These are phyloP conservation scores for Fusarium cicatricum DNA, from an alignment of 2,329 filamentous ascomycete species.

Conservation along the genomic window DNA sequence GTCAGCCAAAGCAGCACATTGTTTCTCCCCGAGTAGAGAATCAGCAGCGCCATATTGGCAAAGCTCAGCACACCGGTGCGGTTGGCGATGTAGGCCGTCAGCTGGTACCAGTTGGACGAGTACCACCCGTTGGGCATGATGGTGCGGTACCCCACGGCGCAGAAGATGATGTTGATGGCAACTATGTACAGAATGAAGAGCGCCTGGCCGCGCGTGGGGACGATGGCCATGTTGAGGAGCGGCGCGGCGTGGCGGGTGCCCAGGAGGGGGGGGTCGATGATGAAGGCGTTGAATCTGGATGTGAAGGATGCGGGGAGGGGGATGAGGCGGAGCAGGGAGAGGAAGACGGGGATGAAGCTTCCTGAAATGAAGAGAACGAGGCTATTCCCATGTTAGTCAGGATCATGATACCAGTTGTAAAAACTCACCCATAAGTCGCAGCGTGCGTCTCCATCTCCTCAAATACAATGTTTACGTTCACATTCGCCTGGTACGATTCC, in stretches of 20 bases:
- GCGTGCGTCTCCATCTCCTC: background rate
- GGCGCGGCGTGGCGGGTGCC: constrained; percentile 30
- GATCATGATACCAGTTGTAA: background rate
- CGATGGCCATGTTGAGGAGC: constrained; percentile 23
- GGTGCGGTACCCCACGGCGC: constrained; percentile 40
- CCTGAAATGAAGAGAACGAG: background rate
- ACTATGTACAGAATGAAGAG: constrained; percentile 52
- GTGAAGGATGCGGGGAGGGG: constrained; percentile 6
- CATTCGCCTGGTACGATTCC: background rate
- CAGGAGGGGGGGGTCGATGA: constrained; percentile 32
- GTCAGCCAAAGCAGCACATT: constrained; percentile 57
- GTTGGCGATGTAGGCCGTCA: constrained; percentile 48
- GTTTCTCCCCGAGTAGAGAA: constrained; percentile 56
- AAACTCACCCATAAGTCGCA: constrained; percentile 1
- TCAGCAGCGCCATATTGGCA: constrained; percentile 48
- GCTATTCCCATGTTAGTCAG: background rate
- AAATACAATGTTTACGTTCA: background rate
- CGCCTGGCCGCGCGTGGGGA: constrained; percentile 51
- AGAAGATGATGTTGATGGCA: constrained; percentile 50
- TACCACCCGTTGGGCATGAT: constrained; percentile 43
- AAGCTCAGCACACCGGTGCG: constrained; percentile 52
- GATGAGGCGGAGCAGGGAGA: constrained; percentile 9
- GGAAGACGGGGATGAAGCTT: too few relatives aligned
- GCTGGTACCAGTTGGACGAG: constrained; percentile 32
- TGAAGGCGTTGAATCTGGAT: constrained; percentile 22